phyloP scores from a whole-genome alignment of 768 basidiomycete species.

The Leccinum boreale region DNA sequence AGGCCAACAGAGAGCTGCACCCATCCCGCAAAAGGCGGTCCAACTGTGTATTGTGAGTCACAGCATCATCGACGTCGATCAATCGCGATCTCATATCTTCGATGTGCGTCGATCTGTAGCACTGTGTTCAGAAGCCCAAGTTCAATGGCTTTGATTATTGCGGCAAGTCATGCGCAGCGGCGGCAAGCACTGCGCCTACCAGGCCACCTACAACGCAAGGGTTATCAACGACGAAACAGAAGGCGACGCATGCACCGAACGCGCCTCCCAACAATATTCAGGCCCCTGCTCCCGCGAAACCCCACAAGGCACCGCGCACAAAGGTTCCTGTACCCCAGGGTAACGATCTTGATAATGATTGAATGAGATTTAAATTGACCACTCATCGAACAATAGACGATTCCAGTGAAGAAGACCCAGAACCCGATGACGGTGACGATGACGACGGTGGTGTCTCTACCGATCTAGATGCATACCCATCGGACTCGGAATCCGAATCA shows the following conservation, averaged over 20 bases:
- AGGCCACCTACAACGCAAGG: slow-evolving; percentile 16
- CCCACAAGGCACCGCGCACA: slow-evolving; percentile 12
- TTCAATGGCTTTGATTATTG: slow-evolving; percentile 60
- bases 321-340: slow-evolving; percentile 18
- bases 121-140: slow-evolving; percentile 61
- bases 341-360: slow-evolving; percentile 13
- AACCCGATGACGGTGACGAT: slow-evolving; percentile 22
- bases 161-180: slow-evolving; percentile 58
- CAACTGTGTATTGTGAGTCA: slow-evolving; percentile 28
- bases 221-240: slow-evolving; percentile 18
- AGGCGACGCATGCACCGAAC: slow-evolving; percentile 8
- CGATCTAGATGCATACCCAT: slow-evolving; percentile 32
- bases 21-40: slow-evolving; percentile 16
- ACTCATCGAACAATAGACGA: slow-evolving; percentile 16
- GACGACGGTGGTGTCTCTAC: slow-evolving; percentile 20
- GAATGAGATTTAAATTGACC: slow-evolving; percentile 11
- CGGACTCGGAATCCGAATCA: slow-evolving; percentile 25
- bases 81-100: slow-evolving; percentile 25
- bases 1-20: slow-evolving; percentile 11
- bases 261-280: slow-evolving; percentile 7
- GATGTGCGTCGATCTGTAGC: slow-evolving; percentile 27
- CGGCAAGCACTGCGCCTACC: slow-evolving; percentile 34
- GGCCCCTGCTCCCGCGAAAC: slow-evolving; percentile 6
- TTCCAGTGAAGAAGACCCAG: slow-evolving; percentile 26
- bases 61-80: slow-evolving; percentile 20